A percentile compares a stretch with the other conserved stretches of the same genome.
Evolutionary conservation across 2,329 filamentous ascomycete genomes (phyloP).

Genomic region (Trichophyton simii): DNA sequence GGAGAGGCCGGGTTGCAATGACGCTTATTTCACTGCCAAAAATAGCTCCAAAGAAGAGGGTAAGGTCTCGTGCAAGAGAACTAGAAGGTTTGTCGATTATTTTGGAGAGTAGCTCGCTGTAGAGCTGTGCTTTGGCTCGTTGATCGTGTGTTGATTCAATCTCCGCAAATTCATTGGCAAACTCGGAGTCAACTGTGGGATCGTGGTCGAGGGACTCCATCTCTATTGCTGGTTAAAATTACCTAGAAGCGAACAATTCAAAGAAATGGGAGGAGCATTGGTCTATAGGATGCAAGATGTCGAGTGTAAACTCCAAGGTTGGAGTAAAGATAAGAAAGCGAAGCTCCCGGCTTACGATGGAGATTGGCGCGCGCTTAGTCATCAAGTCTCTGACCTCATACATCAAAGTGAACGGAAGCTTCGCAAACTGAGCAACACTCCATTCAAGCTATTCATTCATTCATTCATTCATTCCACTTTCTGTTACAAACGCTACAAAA

Average conservation of each 20-base stretch:
- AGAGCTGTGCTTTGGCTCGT: conserved; percentile 42
- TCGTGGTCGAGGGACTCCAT: neutral
- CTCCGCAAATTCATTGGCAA: conserved; percentile 37
- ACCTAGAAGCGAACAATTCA: neutral
- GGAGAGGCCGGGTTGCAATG: conserved; percentile 59
- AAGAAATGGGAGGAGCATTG: neutral
- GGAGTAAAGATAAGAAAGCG: neutral
- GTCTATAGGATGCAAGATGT: no score
- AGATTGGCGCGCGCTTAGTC: neutral
- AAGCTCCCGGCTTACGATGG: neutral
- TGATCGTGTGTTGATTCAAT: conserved; percentile 39
- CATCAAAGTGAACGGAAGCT: neutral
- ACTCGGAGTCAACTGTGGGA: conserved; percentile 40
- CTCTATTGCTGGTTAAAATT: neutral
- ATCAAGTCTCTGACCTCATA: neutral
- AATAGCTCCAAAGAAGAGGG: conserved; percentile 56
- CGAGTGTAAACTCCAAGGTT: neutral
- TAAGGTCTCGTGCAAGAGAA: conserved; percentile 48
- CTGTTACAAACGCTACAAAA: neutral
- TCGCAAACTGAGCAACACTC: neutral
- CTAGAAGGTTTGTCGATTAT: conserved; percentile 38
- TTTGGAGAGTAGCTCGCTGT: conserved; percentile 45
- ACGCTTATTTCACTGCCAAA: conserved; percentile 60
- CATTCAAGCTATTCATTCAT: neutral
- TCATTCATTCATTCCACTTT: neutral